Evolutionary conservation across 2,329 filamentous ascomycete genomes (phyloP).

Genomic region (Cephalotrichum gorgonifer): DNA sequence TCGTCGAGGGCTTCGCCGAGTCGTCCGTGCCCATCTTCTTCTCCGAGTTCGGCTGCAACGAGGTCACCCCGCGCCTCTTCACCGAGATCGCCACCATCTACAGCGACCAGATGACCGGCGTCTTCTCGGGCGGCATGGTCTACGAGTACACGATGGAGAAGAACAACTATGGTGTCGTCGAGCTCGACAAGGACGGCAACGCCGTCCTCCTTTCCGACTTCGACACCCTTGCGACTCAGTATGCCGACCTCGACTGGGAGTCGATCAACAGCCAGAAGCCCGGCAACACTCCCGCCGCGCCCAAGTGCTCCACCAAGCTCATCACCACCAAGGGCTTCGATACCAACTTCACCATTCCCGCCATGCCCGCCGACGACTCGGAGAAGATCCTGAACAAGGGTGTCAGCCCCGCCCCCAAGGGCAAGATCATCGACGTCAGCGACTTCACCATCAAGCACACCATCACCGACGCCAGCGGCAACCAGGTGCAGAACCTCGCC

Average conservation of each 20-base stretch:
- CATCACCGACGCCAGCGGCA: constrained; percentile 30
- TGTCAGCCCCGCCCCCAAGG: constrained; percentile 51
- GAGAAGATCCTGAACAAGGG: constrained; percentile 68
- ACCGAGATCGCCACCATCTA: constrained; percentile 68
- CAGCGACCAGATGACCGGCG: constrained; percentile 53
- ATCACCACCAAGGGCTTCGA: constrained; percentile 61
- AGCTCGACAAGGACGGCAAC: constrained; percentile 46
- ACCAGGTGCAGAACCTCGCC: constrained; percentile 31
- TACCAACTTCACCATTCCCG: constrained; percentile 69
- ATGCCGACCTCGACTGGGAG: constrained; percentile 62
- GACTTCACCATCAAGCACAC: constrained; percentile 45
- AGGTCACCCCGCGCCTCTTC: constrained; percentile 59
- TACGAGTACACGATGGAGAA: constrained; percentile 71
- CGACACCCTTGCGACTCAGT: constrained; percentile 66
- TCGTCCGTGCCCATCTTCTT: constrained; percentile 69
- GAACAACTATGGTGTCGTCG: constrained; percentile 56
- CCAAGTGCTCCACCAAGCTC: constrained; percentile 54
- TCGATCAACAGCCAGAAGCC: constrained; percentile 54
- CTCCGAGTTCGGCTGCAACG: constrained; percentile 74
- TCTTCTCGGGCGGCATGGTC: constrained; percentile 67
- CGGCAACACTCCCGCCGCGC: constrained; percentile 38
- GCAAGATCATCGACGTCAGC: constrained; percentile 53
- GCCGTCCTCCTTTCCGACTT: constrained; percentile 54
- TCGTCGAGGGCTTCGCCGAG: constrained; percentile 55
- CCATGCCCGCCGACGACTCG: constrained; percentile 50